Percentiles rank a stretch among this genome's conserved stretches.
Conservation (phyloP, 495 filamentous ascomycete species). For the Penicillium lividum region DNA sequence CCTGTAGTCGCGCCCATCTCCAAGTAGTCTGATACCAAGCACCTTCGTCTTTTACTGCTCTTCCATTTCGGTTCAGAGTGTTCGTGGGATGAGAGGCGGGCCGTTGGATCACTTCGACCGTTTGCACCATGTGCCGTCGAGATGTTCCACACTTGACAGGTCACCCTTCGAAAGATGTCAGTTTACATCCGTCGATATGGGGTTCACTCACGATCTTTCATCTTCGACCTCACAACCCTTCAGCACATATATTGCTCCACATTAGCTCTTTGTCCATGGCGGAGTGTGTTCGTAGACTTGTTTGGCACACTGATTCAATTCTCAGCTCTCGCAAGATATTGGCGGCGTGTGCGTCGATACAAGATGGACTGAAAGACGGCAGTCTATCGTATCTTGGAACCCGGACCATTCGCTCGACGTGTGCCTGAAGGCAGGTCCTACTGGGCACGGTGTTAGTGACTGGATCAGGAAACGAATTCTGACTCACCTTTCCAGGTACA, state of each 20-base stretch:
- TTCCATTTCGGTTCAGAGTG: background rate
- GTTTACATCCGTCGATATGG: background rate
- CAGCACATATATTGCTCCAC: background rate
- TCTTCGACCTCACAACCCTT: slow-evolving; percentile 1
- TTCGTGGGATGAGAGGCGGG: too few species aligned
- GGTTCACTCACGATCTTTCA: slow-evolving; percentile 3
- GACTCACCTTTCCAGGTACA: slow-evolving; percentile 2
- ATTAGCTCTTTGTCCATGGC: background rate
- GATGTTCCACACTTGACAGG: background rate
- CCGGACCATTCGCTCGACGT: slow-evolving; percentile 1
- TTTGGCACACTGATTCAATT: too few species aligned
- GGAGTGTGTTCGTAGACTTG: too few species aligned
- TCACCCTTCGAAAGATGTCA: slow-evolving; percentile 1
- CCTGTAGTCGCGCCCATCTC: slow-evolving; percentile 5
- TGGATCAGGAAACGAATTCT: slow-evolving; percentile 1
- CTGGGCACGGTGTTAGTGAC: background rate
- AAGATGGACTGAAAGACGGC: slow-evolving; percentile 1
- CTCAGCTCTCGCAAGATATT: slow-evolving; percentile 2
- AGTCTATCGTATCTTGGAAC: slow-evolving; percentile 1
- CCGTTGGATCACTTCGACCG: too few species aligned
- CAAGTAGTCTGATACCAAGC: background rate
- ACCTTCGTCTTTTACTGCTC: background rate
- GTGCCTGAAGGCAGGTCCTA: slow-evolving; percentile 5
- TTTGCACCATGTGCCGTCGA: too few species aligned
- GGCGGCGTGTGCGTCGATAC: slow-evolving; percentile 1